phyloP scores from a whole-genome alignment of 768 basidiomycete species.

The Udeniomyces megalosporus region DNA sequence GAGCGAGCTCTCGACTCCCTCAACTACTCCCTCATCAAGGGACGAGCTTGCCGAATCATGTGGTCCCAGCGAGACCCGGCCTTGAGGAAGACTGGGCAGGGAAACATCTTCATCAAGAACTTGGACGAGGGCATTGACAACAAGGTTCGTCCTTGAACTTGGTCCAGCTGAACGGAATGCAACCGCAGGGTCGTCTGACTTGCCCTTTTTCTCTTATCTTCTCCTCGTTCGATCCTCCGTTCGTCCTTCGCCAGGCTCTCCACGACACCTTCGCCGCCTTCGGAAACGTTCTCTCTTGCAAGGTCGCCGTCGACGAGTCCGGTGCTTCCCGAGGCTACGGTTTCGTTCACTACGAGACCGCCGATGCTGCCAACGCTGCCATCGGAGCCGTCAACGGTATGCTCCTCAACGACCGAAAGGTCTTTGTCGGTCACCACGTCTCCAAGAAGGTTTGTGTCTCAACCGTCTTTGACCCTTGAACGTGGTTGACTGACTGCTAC shows the following conservation, averaged over 20 bases:
- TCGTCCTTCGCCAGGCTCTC: constrained; percentile 72
- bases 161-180: background rate
- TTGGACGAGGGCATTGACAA: constrained; percentile 93
- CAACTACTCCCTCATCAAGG: constrained; percentile 98
- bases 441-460: constrained; percentile 63
- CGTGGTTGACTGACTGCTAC: background rate
- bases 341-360: constrained; percentile 97
- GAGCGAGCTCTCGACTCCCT: constrained; percentile 97
- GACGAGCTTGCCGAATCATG: constrained; percentile 98
- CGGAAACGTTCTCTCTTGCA: constrained; percentile 96
- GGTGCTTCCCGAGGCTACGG: constrained; percentile 95
- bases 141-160: constrained; percentile 43
- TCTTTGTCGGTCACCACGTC: constrained; percentile 93
- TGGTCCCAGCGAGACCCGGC: constrained; percentile 99
- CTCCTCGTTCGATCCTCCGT: too few relatives aligned
- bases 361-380: constrained; percentile 83
- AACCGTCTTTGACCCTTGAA: background rate
- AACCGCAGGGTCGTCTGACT: background rate
- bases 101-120: constrained; percentile 99
- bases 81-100: constrained; percentile 96
- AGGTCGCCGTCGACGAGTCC: constrained; percentile 91
- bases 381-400: constrained; percentile 99
- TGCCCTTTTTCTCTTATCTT: constrained; percentile 2
- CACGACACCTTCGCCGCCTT: constrained; percentile 99
- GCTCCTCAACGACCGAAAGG: constrained; percentile 98